Evolutionary conservation across 306 rosid species (phyloP).

Genomic region (Hippophae rhamnoides): DNA sequence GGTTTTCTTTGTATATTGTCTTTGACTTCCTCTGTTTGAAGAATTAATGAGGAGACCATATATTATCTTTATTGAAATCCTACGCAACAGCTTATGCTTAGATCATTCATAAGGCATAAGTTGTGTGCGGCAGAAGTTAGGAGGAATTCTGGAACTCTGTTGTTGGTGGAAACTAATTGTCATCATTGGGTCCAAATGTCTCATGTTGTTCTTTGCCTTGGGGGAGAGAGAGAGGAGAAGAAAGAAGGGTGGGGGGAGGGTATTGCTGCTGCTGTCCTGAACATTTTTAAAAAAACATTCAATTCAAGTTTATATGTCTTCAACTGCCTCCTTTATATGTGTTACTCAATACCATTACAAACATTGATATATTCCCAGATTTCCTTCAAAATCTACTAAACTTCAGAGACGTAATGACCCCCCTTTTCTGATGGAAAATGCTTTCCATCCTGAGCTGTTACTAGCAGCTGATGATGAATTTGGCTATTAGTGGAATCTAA

Average conservation of each 20-base stretch:
- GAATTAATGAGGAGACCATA: neutral
- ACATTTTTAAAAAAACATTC: neutral
- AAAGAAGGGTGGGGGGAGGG: neutral
- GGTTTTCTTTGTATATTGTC: neutral
- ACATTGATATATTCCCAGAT: neutral
- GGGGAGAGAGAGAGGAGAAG: too few relatives aligned
- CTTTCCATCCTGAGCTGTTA: neutral
- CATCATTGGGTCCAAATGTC: neutral
- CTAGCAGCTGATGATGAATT: neutral
- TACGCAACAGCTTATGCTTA: neutral
- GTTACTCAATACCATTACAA: neutral
- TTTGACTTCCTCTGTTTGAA: neutral
- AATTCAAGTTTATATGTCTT: neutral
- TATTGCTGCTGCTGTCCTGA: neutral
- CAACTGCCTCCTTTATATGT: neutral
- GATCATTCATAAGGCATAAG: neutral
- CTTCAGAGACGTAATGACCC: neutral
- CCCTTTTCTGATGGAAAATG: neutral
- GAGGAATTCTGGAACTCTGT: neutral
- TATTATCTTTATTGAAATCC: neutral
- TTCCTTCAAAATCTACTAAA: neutral
- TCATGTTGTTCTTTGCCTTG: neutral
- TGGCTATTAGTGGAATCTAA: neutral
- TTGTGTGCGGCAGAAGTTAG: neutral
- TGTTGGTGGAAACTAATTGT: neutral